Base-by-base conservation (phyloP, 2,329 filamentous ascomycete species). In the Tolypocladium guangdongense region DNA sequence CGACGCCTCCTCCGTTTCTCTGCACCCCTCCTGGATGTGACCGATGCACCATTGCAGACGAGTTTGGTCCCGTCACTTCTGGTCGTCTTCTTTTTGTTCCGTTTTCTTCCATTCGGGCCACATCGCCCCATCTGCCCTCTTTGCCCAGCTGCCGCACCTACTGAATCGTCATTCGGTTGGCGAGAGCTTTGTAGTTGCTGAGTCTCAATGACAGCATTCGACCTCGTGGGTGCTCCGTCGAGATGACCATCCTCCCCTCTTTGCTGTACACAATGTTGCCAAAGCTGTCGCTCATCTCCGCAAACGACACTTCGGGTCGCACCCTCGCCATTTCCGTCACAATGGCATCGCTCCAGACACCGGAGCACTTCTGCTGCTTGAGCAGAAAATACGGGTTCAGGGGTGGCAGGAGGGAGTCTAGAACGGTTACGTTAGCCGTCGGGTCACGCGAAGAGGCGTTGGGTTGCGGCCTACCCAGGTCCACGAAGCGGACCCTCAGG, bases 311-410 rank as follows among this genome's bases (percentile, higher is more conserved):
- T 2, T 71, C 66, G 0, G 86, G 84, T 7, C 86, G 78, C 14
- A 80, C 76, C 38, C 74, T 71, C 35, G 75, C 73, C 52, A 90
- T 75, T 54, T 81, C 76, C 27, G 77, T 71, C 11, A 89, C 70
- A 47, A 90, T 88, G 8, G 71, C 66, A 10, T 86, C 80, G 63
- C 82, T 89, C 87, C 86, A 90, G 2, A 90, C 77, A 6, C 87
- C 87, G 1, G 80, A 83, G 60, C 83, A 86, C 61, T 74, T 69
- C 38, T 78, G 78, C 48, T 82, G 73, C 36, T 76, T 71, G 43
- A 89, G 69, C 53, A 85, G 71, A 64, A 89, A 90, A 62, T 84
- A 88, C 0, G 87, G 87, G 60, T 90, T 89, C 5, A 89, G 70
- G 1, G 83, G 79, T 4, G 85, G 86, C 16, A 86, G 76, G 3